These are phyloP conservation scores for Pythium utonaiense DNA, from an alignment of 352 stramenopile genomes.

Conservation along the genomic window DNA sequence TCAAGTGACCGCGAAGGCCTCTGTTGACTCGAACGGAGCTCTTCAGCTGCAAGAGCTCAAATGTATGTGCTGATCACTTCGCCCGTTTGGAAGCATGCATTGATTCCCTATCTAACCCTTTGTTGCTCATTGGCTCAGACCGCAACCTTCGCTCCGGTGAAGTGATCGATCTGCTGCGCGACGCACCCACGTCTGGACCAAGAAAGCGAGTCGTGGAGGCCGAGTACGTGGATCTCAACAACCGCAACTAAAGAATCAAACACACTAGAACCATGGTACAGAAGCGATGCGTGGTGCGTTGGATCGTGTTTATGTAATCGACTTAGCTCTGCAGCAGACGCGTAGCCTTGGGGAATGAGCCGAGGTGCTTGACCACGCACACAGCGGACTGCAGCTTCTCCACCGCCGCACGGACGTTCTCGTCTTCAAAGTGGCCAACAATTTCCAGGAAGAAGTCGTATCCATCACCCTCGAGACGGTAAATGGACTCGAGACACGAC, in stretches of 20 bases:
- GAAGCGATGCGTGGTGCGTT: not conserved
- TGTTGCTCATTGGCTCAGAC: constrained; percentile 25
- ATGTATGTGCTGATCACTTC: constrained; percentile 37
- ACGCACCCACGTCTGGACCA: constrained; percentile 27
- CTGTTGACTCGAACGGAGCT: constrained; percentile 30
- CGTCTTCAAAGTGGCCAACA: constrained; percentile 69
- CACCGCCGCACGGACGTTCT: constrained; percentile 51
- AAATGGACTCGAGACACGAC: constrained; percentile 85
- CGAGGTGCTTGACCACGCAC: constrained; percentile 70
- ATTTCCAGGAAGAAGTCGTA: constrained; percentile 89
- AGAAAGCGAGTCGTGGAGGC: constrained; percentile 65
- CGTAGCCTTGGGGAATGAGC: constrained; percentile 73
- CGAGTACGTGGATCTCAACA: constrained; percentile 64
- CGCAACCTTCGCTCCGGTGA: constrained; percentile 51
- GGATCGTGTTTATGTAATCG: not conserved
- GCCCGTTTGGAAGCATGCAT: too few relatives aligned
- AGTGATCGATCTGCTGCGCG: constrained; percentile 62
- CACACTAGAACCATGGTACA: not conserved
- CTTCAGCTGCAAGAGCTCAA: constrained; percentile 58
- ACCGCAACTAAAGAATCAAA: constrained; percentile 15
- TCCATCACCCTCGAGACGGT: constrained; percentile 58
- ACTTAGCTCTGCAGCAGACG: constrained; percentile 40
- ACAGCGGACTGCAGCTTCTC: constrained; percentile 47
- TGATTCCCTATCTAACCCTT: too few relatives aligned
- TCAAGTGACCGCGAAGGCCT: constrained; percentile 55